Evolutionary conservation across 768 basidiomycete genomes (phyloP).

Genomic region (Tylopilus plumbeoviolaceoides): DNA sequence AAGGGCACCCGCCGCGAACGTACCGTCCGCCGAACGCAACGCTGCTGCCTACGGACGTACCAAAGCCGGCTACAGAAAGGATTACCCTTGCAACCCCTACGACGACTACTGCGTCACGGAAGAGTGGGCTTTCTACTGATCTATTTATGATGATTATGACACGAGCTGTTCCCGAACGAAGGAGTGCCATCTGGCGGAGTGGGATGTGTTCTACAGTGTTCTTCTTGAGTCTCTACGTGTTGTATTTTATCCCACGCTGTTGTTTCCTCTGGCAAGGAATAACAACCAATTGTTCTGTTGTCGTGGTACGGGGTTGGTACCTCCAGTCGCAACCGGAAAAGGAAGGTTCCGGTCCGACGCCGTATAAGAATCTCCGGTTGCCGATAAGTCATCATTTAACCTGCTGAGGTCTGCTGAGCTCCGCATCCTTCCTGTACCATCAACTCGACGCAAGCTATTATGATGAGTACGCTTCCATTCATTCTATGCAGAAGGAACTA

Average conservation of each 20-base stretch:
- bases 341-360: conserved; percentile 16
- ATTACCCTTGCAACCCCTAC: conserved; percentile 54
- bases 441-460: conserved; percentile 29
- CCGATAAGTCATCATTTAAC: conserved; percentile 16
- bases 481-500: conserved; percentile 22
- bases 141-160: neutral
- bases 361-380: conserved; percentile 5
- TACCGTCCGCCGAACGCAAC: conserved; percentile 26
- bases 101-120: conserved; percentile 69
- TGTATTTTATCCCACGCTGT: conserved; percentile 18
- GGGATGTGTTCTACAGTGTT: conserved; percentile 6
- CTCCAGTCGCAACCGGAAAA: conserved; percentile 16
- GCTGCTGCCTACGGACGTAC: conserved; percentile 28
- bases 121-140: conserved; percentile 54
- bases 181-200: neutral
- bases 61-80: conserved; percentile 33
- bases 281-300: neutral
- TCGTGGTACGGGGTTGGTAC: neutral
- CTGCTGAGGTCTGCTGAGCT: conserved; percentile 2
- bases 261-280: conserved; percentile 20
- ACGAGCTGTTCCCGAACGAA: neutral
- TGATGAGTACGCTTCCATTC: conserved; percentile 53
- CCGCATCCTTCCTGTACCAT: conserved; percentile 11
- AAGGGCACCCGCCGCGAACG: conserved; percentile 21
- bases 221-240: conserved; percentile 13